phyloP scores from a whole-genome alignment of 306 rosid species.

The Casuarina glauca region DNA sequence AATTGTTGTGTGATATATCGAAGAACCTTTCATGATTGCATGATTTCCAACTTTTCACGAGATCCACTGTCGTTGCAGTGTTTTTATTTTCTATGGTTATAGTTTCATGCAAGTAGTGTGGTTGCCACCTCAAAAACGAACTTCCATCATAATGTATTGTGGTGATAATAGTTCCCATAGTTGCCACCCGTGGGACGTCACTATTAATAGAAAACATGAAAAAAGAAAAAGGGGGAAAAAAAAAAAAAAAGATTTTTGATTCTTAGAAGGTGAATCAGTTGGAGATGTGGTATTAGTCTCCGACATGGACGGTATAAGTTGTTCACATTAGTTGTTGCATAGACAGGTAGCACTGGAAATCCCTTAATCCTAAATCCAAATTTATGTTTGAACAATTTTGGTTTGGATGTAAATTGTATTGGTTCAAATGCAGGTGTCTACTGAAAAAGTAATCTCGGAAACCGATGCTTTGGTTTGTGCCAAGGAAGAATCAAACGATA shows the following conservation, averaged over 20 bases:
- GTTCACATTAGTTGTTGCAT: neutral
- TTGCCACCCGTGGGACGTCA: neutral
- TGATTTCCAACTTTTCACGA: neutral
- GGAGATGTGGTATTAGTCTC: neutral
- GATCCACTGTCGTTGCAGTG: neutral
- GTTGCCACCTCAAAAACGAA: neutral
- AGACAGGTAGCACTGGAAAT: neutral
- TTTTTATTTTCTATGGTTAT: neutral
- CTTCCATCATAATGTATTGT: neutral
- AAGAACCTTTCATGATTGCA: neutral
- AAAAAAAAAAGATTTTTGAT: neutral
- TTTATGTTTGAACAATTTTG: neutral
- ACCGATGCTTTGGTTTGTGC: conserved; percentile 3
- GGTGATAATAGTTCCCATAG: neutral
- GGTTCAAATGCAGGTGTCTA: conserved; percentile 41
- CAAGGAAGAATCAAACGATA: conserved; percentile 1
- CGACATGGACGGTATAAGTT: neutral
- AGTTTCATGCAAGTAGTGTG: neutral
- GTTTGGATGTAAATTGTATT: conserved; percentile 11
- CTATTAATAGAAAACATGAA: too few relatives aligned
- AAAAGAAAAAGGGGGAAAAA: neutral
- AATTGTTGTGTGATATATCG: neutral
- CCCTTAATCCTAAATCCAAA: neutral
- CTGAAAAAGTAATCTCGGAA: conserved; percentile 24
- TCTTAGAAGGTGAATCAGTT: neutral